phyloP scores from a whole-genome alignment of 164 flowering plant species.

The Vitis rotundifolia region DNA sequence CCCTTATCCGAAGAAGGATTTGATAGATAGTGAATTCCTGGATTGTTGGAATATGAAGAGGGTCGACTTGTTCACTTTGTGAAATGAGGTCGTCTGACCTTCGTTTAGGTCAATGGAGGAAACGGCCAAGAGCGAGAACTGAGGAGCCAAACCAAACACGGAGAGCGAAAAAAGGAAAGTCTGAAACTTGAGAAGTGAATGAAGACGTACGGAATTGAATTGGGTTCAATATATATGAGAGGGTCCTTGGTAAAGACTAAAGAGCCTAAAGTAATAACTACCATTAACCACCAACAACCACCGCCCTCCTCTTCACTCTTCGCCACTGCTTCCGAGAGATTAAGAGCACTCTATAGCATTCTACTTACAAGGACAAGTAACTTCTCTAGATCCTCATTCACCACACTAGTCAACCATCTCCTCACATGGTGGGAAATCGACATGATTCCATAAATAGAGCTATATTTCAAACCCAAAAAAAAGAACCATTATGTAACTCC shows the following conservation, averaged over 20 bases:
- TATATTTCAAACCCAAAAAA: too few relatives aligned
- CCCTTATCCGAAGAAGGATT: slow-evolving; percentile 9
- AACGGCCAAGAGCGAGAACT: neutral
- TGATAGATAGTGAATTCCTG: neutral
- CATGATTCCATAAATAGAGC: too few relatives aligned
- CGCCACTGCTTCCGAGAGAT: neutral
- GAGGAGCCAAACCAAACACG: neutral
- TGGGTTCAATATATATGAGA: slow-evolving; percentile 3
- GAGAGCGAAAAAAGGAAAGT: neutral
- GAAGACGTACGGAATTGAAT: slow-evolving; percentile 7
- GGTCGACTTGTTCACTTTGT: slow-evolving; percentile 5
- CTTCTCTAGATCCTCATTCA: neutral
- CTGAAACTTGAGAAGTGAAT: neutral
- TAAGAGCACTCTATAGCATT: neutral
- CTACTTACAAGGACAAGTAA: slow-evolving; percentile 4
- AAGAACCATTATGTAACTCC: too few relatives aligned
- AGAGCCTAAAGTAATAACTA: slow-evolving; percentile 12
- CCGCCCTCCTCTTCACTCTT: slow-evolving; percentile 1
- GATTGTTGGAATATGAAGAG: neutral
- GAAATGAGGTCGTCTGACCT: neutral
- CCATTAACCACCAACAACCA: slow-evolving; percentile 14
- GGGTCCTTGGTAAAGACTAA: neutral
- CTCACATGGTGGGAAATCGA: too few relatives aligned
- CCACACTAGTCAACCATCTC: too few relatives aligned
- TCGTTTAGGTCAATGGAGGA: neutral